Evolutionary conservation across 83 land plant genomes (phyloP).

Genomic region (Picea abies): DNA sequence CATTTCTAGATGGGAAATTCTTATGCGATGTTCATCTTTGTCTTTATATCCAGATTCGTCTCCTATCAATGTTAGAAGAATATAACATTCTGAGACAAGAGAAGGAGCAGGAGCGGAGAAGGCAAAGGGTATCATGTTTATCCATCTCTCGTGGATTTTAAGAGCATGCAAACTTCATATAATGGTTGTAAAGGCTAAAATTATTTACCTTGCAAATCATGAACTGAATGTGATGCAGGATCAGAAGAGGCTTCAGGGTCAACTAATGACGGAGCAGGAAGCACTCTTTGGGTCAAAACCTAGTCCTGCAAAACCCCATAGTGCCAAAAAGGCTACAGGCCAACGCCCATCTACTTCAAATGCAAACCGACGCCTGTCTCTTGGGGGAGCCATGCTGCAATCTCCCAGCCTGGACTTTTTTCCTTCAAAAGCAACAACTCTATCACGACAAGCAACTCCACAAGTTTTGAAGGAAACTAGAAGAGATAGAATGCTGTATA

Average conservation of each 20-base stretch:
- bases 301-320: constrained; percentile 69
- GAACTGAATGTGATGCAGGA: constrained; percentile 50
- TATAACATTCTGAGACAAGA: constrained; percentile 75
- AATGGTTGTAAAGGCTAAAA: background rate
- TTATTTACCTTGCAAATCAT: background rate
- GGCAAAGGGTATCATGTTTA: constrained; percentile 55
- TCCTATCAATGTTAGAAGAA: constrained; percentile 83
- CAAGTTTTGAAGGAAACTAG: constrained; percentile 19
- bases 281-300: constrained; percentile 94
- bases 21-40: background rate
- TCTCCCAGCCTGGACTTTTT: background rate
- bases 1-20: background rate
- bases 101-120: constrained; percentile 80
- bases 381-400: constrained; percentile 65
- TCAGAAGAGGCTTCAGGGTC: constrained; percentile 93
- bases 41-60: constrained; percentile 43
- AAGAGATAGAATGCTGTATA: constrained; percentile 20
- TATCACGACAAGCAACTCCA: background rate
- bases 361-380: constrained; percentile 66
- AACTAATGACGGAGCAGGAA: constrained; percentile 90
- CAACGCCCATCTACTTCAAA: constrained; percentile 43
- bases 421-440: background rate
- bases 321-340: constrained; percentile 46
- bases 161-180: background rate
- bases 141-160: background rate